These are phyloP conservation scores for Candida vartiovaarae DNA, from an alignment of 805 yeast species.

Conservation along the genomic window DNA sequence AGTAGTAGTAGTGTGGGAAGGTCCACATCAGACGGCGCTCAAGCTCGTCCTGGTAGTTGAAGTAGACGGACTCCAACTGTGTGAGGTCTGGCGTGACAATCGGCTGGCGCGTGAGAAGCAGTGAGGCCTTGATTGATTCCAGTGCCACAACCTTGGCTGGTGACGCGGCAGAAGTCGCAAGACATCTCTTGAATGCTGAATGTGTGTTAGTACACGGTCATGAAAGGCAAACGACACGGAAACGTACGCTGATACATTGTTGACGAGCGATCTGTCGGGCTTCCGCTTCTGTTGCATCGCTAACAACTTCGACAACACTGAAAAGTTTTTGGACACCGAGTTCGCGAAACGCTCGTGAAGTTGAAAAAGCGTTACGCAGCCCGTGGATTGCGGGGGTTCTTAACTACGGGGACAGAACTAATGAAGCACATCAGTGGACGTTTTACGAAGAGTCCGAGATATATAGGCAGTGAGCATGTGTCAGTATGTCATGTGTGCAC, in stretches of 20 bases:
- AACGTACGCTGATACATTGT: slow-evolving; percentile 12
- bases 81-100: slow-evolving; percentile 73
- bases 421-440: too few relatives aligned
- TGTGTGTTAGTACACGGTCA: background rate
- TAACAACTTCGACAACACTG: background rate
- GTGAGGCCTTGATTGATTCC: slow-evolving; percentile 33
- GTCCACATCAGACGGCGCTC: slow-evolving; percentile 96
- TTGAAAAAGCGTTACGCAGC: background rate
- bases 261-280: background rate
- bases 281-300: slow-evolving; percentile 3
- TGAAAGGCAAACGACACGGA: too few relatives aligned
- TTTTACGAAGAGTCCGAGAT: too few relatives aligned
- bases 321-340: background rate
- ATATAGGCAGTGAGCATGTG: too few relatives aligned
- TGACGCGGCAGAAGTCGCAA: slow-evolving; percentile 16
- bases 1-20: slow-evolving; percentile 89
- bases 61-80: slow-evolving; percentile 67
- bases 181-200: slow-evolving; percentile 18
- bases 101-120: slow-evolving; percentile 76
- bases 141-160: slow-evolving; percentile 14
- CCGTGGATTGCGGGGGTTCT: too few relatives aligned
- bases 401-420: background rate
- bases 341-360: background rate
- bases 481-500: too few relatives aligned
- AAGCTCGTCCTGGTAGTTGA: slow-evolving; percentile 76